Conservation (phyloP, 495 filamentous ascomycete species). For the Margaritispora aquatica region DNA sequence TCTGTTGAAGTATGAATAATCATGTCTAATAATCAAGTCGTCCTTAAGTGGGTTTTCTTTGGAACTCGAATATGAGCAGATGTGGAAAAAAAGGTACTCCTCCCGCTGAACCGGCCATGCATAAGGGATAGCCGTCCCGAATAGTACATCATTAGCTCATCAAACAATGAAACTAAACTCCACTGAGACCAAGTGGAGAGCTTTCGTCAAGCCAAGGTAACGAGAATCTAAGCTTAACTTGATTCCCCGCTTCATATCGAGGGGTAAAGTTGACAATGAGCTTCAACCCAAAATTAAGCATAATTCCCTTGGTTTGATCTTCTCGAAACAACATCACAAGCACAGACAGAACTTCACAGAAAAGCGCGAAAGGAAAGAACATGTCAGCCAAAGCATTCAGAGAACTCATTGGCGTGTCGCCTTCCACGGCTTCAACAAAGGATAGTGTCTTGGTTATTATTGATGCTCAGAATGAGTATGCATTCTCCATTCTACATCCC, state of each 20-base stretch:
- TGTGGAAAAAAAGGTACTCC: no score
- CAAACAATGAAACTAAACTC: no score
- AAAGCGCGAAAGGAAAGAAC: background rate
- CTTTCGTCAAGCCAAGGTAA: no score
- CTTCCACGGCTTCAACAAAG: constrained; percentile 40
- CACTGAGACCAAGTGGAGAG: no score
- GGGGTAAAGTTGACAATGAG: background rate
- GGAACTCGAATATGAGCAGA: no score
- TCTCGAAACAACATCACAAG: no score
- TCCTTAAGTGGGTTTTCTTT: no score
- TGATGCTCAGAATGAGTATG: constrained; percentile 44
- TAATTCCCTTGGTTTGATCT: no score
- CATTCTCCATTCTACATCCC: background rate
- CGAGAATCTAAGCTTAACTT: no score
- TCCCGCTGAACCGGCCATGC: background rate
- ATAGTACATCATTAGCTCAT: background rate
- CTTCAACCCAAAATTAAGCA: background rate
- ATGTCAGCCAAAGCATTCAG: constrained; percentile 41
- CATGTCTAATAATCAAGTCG: no score
- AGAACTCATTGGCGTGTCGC: constrained; percentile 37
- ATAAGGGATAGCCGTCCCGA: background rate
- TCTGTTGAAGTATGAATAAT: no score
- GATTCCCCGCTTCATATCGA: background rate
- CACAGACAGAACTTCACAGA: background rate
- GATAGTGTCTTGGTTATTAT: constrained; percentile 56